These are phyloP conservation scores for Brassica balearica DNA, from an alignment of 441 rosid genomes.

Conservation along the genomic window DNA sequence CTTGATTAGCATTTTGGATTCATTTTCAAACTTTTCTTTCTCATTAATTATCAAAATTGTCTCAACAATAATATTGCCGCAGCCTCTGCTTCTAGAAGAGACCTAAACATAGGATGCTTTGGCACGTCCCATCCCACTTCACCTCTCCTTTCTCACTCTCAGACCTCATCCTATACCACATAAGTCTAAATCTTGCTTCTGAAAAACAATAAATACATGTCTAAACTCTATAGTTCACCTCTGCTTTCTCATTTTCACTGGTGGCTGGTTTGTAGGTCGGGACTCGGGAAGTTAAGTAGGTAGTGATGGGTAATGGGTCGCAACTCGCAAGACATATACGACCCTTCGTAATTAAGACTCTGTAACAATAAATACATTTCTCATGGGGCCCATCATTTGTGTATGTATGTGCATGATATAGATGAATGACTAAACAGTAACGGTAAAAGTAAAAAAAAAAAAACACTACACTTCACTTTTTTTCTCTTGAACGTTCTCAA, in stretches of 20 bases:
- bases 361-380: slow-evolving; percentile 36
- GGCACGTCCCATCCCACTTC: neutral
- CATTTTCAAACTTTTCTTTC: neutral
- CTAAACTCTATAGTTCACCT: neutral
- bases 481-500: slow-evolving; percentile 19
- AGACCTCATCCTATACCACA: neutral
- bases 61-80: neutral
- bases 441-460: neutral
- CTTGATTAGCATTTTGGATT: neutral
- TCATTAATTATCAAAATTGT: neutral
- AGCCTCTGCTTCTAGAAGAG: neutral
- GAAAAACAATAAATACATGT: neutral
- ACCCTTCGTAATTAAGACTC: slow-evolving; percentile 32
- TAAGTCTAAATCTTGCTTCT: neutral
- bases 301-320: slow-evolving; percentile 27
- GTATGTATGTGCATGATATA: neutral
- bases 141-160: neutral
- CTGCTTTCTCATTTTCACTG: neutral
- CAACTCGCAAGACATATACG: slow-evolving; percentile 32
- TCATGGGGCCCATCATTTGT: slow-evolving; percentile 14
- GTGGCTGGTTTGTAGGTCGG: slow-evolving; percentile 15
- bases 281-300: slow-evolving; percentile 1
- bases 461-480: neutral
- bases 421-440: slow-evolving; percentile 3
- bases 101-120: neutral